Base-by-base conservation (phyloP, 208 protist genomes). In the Acanthamoeba culbertsoni region DNA sequence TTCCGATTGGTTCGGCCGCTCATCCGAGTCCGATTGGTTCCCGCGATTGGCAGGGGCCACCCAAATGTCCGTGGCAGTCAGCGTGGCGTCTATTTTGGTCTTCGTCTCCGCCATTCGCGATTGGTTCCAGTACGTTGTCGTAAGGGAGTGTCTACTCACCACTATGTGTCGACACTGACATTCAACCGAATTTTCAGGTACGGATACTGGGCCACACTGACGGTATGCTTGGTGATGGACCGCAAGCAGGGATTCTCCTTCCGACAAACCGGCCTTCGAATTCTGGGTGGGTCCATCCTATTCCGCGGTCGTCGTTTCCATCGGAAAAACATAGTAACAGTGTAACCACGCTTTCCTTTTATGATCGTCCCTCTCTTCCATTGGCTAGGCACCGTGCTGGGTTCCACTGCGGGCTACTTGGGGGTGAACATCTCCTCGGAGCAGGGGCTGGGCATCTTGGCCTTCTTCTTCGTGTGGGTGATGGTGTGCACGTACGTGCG, bases 381-480 rank as follows among this genome's bases (percentile, higher is more conserved):
- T n/a, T n/a, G n/a, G n/a, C n/a, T 48, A 88, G 79, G 79, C 45
- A 88, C 79, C 33, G 79, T 88, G 16, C 28, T 88, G 79, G 79
- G 79, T 12, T 26, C 79, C 4, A 65, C 53, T 8, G 20, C 23
- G 6, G 79, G 79, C 8, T 88, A 88, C 42, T 28, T 88, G 4
- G 79, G 51, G 3, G 51, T 88, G n/a, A 10, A 40, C 31, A 62
- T 88, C 20, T 18, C 51, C 0, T 3, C 23, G n/a, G 53, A 40
- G 31, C 55, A 57, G 20, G 51, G 51, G 35, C 31, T 88, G 26
- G 79, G 79, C 16, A 88, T 88, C n/a, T 28, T 88, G 53, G 51
- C 53, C 12, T 88, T 88, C 79, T 63, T 88, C 79, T 88, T 88
- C 37, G 48, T 35, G 53, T 88, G 79, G 79, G 42, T 88, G 6